Evolutionary conservation across 805 yeast species (phyloP), one percentile per base, ranked within the genome.

Genomic region (Metschnikowia amazonensis): DNA sequence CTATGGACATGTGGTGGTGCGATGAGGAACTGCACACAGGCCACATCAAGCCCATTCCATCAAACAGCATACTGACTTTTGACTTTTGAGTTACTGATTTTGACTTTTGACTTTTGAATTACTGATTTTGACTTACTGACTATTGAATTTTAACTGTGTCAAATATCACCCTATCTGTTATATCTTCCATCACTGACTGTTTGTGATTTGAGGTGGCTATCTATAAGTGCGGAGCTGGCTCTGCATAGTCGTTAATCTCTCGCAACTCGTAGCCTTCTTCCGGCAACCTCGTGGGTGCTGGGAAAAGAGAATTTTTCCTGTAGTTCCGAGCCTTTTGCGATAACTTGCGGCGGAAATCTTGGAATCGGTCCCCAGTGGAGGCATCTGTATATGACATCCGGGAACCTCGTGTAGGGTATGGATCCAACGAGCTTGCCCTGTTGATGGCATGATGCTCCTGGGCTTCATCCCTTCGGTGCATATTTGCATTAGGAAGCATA

Each of bases 401-500:
- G 25, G 41, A 37, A 7, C 33, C 33, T 2, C 48, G 30, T 3
- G 56, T 53, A 9, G 56, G 55, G 20, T 37, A 49, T 18, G 40
- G 33, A 25, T 51, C 52, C 40, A 52, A 21, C 1, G 56, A 28
- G 10, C 38, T 43, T 6, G 55, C 55, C 42, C 73, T 54, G 32
- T 66, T 57, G 14, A 67, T 49, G 4, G 73, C 75, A 49, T 75
- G 82, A 24, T 70, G 60, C 33, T 79, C 84, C 63, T 82, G 86
- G 10, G 77, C 66, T 48, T 67, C 71, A 64, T 85, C 94, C 55
- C 85, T 70, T 55, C 72, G 66, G 23, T 76, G 75, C 76, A 84
- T 73, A 49, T 79, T 76, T 13, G 81, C 84, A 43, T 84, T 79
- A 6, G 95, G 92, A 42, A 92, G 64, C 75, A 92, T 82, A 52